Evolutionary conservation across 805 yeast genomes (phyloP).

Genomic region (Metschnikowia corniflorae): DNA sequence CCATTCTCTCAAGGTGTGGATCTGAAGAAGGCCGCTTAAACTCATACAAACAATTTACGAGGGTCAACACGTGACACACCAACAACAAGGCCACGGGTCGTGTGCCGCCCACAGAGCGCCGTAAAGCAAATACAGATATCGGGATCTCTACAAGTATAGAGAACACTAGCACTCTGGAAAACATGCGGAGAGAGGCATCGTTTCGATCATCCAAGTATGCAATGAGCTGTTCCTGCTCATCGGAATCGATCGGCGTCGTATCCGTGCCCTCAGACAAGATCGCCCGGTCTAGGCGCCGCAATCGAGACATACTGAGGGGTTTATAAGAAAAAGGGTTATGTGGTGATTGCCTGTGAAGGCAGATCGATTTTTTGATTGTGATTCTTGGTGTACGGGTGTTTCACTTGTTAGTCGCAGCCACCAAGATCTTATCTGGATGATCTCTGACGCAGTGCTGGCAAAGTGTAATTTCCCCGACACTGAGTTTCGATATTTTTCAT

Average conservation of each 20-base stretch:
- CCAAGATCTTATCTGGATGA: constrained; percentile 1
- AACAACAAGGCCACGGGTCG: constrained; percentile 7
- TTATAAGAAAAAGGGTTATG: too few relatives aligned
- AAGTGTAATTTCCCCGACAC: too few relatives aligned
- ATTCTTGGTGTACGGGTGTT: not conserved
- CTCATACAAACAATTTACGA: constrained; percentile 14
- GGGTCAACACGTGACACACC: constrained; percentile 10
- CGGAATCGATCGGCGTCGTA: constrained; percentile 18
- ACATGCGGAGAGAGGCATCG: constrained; percentile 8
- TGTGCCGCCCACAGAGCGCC: constrained; percentile 1
- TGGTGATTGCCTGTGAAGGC: too few relatives aligned
- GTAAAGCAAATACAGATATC: constrained; percentile 12
- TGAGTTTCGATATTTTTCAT: too few relatives aligned
- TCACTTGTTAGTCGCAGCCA: not conserved
- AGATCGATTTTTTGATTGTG: too few relatives aligned
- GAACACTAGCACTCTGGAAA: constrained; percentile 10
- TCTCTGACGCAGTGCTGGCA: too few relatives aligned
- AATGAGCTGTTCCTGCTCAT: constrained; percentile 24
- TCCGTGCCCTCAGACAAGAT: constrained; percentile 17
- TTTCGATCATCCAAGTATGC: constrained; percentile 16
- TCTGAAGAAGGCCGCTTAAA: constrained; percentile 4
- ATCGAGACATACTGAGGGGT: constrained; percentile 23
- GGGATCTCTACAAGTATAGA: constrained; percentile 18
- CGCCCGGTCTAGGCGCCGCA: constrained; percentile 21
- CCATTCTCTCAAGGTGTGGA: not conserved